Evolutionary conservation across 176 grass and related monocot genomes (phyloP), one percentile per base, ranked within the genome.

Genomic region (Triticum dicoccoides): DNA sequence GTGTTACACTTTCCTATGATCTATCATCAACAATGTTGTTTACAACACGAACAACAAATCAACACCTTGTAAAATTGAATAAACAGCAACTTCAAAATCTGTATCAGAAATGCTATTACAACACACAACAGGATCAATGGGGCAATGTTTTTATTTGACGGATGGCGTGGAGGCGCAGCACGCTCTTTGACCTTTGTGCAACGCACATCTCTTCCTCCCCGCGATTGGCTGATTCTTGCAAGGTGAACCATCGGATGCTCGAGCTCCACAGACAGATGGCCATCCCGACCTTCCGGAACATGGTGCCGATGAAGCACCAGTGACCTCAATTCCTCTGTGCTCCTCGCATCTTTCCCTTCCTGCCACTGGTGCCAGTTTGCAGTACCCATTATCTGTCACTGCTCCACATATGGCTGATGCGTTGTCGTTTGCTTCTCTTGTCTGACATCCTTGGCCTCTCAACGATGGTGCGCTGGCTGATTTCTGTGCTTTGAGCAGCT

Each of bases 131-230:
- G 21, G 29, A 24, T 35, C 65, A 59, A 58, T n/a, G 27, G 35
- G 61, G 67, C 8, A 59, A 75, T 86, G 42, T 56, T 65, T 44
- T 4, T 82, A 37, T 68, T 42, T 21, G 17, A 65, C 49, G 29
- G 12, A 69, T 85, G 67, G 2, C 59, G 49, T 11, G 38, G 63
- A 61, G 74, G 47, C 5, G 21, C 37, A 73, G 54, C 56, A 66
- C 27, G 76, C 24, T 76, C 71, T 83, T 70, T 84, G 82, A 27
- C 89, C 81, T 85, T 89, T 91, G 34, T 94, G 92, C 72, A 76
- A 6, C 9, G 61, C 58, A 11, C 92, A 94, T 79, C 92, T 81
- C 81, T 94, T 91, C 66, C 87, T 85, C 63, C 84, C 81, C 58
- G 79, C 83, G 23, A 87, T 27, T 21, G 89, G 84, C 25, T 30